These are phyloP conservation scores for Suhomyces sp. DNA, from an alignment of 805 yeast species.

Conservation along the genomic window DNA sequence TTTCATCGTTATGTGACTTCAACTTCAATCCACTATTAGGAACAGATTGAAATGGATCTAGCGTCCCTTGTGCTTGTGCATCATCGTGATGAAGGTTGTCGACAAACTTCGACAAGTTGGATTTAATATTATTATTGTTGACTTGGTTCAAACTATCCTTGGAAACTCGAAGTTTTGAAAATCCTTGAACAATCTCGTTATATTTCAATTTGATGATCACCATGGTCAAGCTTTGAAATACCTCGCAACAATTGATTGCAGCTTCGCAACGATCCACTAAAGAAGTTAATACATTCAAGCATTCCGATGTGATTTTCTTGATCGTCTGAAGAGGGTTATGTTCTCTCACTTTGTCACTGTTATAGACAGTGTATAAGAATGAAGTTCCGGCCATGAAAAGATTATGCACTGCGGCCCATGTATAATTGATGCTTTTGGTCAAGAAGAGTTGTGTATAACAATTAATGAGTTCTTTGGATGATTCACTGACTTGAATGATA, in stretches of 20 bases:
- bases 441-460: constrained; percentile 59
- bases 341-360: constrained; percentile 54
- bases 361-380: constrained; percentile 72
- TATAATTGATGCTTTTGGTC: constrained; percentile 68
- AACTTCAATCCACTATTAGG: neutral
- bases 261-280: constrained; percentile 75
- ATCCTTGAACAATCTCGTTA: constrained; percentile 30
- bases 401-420: constrained; percentile 93
- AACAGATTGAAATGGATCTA: constrained; percentile 8
- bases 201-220: constrained; percentile 66
- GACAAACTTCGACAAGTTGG: constrained; percentile 39
- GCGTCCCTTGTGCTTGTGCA: constrained; percentile 1
- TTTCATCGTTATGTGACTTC: neutral
- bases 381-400: constrained; percentile 88
- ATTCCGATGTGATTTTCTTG: constrained; percentile 50
- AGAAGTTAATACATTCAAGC: constrained; percentile 58
- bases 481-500: constrained; percentile 53
- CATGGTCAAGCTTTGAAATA: constrained; percentile 67
- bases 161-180: constrained; percentile 6
- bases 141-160: constrained; percentile 8
- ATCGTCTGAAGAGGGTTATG: constrained; percentile 45
- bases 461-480: constrained; percentile 65
- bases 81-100: constrained; percentile 22
- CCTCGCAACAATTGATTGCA: constrained; percentile 67
- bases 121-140: constrained; percentile 31